phyloP scores from a whole-genome alignment of 768 basidiomycete genomes.

The Kwoniella dejecticola region DNA sequence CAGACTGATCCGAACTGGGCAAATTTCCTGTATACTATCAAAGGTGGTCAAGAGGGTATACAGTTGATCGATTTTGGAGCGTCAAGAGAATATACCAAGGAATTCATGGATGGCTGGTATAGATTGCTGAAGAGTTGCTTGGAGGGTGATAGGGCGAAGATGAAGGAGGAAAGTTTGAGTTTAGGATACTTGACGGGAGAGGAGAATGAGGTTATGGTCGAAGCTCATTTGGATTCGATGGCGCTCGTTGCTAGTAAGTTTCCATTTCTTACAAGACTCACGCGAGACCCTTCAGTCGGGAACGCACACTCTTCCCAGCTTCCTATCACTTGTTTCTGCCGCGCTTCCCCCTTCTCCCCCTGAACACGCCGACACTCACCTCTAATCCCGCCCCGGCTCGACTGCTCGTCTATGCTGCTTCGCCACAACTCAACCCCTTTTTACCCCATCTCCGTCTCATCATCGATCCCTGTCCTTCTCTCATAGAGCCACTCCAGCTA shows the following conservation, averaged over 20 bases:
- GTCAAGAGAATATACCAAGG: constrained; percentile 76
- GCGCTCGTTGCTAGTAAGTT: constrained; percentile 65
- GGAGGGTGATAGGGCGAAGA: constrained; percentile 66
- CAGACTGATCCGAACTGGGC: constrained; percentile 99
- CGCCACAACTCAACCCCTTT: no score
- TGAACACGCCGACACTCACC: no score
- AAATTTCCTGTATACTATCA: constrained; percentile 84
- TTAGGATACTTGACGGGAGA: constrained; percentile 88
- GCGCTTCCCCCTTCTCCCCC: no score
- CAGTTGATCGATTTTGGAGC: constrained; percentile 96
- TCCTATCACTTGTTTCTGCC: neutral
- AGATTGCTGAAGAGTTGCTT: constrained; percentile 79
- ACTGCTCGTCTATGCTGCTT: no score
- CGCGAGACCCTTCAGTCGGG: no score
- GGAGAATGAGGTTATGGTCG: constrained; percentile 85
- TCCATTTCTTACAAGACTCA: no score
- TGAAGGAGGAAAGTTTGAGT: constrained; percentile 71
- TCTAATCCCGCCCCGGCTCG: no score
- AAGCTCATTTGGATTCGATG: constrained; percentile 83
- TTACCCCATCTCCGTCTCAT: no score
- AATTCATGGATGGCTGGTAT: constrained; percentile 88
- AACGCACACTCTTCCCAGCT: no score
- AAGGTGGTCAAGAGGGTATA: constrained; percentile 12
- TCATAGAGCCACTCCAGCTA: no score
- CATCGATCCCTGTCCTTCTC: no score